Evolutionary conservation across 2,329 filamentous ascomycete genomes (phyloP), one percentile per base, ranked within the genome.

Genomic region (Ramularia endophylla): DNA sequence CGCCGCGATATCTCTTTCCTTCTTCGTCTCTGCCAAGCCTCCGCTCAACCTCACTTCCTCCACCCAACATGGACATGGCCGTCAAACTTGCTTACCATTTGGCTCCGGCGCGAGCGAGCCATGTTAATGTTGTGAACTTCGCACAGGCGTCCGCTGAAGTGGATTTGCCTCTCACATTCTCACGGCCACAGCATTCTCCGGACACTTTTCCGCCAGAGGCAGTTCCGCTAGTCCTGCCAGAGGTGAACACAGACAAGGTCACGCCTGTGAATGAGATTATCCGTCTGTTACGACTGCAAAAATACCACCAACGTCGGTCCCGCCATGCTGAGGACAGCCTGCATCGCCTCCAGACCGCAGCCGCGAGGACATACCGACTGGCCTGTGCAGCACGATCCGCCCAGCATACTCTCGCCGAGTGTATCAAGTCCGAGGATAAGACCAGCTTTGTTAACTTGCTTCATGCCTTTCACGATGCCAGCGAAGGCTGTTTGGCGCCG

Each of bases 241-340:
- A 12, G 39, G 27, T 17, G 38, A 48, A 3, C 36, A 36, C 36
- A 41, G 38, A 35, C 38, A 27, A 18, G 22, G 33, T 47, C 27
- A 25, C 41, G 29, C 44, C 51, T 11, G 28, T 90, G 47, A 80
- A 85, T 57, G 84, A 89, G 64, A 76, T 90, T 52, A 84, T 84
- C 38, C 84, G 88, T 62, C 66, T 89, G 55, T 83, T 87, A 51
- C 80, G 84, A 47, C 70, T 88, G 48, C 84, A 84, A 60, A 84
- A 81, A 57, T 87, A 88, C 62, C 85, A 90, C 65, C 82, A 87
- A 71, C 83, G 83, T 71, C 85, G 86, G 71, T 79, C 84, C 66
- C 73, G 77, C 51, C 81, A 83, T 59, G 84, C 81, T 33, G 76
- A 85, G 52, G 72, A 84, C 51, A 81, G 84, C 43, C 73, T 92